phyloP scores from a whole-genome alignment of 2,329 filamentous ascomycete genomes.

The Balansia obtecta region DNA sequence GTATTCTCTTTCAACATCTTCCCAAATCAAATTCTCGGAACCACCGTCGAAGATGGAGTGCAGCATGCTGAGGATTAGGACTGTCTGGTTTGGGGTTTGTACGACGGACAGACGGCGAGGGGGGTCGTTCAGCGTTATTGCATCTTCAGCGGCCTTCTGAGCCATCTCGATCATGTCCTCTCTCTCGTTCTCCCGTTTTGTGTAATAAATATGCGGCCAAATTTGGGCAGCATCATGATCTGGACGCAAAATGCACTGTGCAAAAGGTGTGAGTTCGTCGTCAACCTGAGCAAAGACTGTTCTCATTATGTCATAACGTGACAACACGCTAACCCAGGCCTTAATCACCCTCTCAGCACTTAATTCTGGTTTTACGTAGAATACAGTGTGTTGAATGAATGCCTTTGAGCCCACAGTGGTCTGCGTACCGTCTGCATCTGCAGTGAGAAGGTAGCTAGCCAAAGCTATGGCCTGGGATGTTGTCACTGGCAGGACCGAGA shows the following conservation, averaged over 20 bases:
- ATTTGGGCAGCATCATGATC: constrained; percentile 5
- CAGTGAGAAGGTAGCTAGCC: neutral
- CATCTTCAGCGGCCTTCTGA: constrained; percentile 4
- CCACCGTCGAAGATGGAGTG: constrained; percentile 25
- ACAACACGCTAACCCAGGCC: neutral
- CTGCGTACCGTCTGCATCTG: neutral
- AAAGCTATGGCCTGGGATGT: neutral
- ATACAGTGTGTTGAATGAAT: neutral
- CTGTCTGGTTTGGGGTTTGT: neutral
- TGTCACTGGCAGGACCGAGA: neutral
- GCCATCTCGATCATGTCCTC: constrained; percentile 7
- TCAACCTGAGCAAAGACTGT: constrained; percentile 6
- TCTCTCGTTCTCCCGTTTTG: constrained; percentile 6
- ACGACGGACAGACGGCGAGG: neutral
- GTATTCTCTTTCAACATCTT: constrained; percentile 16
- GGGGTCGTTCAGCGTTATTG: neutral
- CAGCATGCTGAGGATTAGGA: constrained; percentile 21
- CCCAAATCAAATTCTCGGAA: constrained; percentile 20
- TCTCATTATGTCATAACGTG: neutral
- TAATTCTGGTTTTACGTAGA: neutral
- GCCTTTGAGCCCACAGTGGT: neutral
- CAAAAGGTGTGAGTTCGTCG: constrained; percentile 22
- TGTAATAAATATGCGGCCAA: neutral
- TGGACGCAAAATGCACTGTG: constrained; percentile 17
- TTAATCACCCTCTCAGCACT: neutral